phyloP scores from a whole-genome alignment of 2,329 filamentous ascomycete genomes.

The Neonectria ditissima region DNA sequence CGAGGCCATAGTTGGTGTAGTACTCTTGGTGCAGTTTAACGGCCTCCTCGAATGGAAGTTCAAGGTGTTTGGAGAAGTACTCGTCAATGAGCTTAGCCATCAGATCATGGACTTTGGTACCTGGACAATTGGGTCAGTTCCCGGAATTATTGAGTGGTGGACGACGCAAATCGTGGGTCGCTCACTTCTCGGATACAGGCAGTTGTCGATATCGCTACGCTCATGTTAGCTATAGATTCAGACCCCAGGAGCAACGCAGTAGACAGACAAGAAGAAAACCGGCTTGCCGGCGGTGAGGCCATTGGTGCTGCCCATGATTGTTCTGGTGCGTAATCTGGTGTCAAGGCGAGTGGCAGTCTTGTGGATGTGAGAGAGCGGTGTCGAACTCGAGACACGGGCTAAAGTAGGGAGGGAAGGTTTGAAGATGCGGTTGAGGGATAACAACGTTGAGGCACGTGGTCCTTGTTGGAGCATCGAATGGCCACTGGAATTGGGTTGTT shows the following conservation, averaged over 20 bases:
- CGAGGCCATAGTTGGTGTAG: conserved; percentile 96
- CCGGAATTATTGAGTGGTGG: conserved; percentile 4
- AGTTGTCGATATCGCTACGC: conserved; percentile 97
- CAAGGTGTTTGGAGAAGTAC: conserved; percentile 76
- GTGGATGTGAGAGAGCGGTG: conserved; percentile 27
- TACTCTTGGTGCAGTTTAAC: conserved; percentile 88
- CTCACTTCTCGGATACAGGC: conserved; percentile 89
- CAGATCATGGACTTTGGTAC: conserved; percentile 83
- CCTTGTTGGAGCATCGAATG: conserved; percentile 40
- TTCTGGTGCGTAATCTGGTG: conserved; percentile 18
- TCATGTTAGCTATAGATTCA: conserved; percentile 22
- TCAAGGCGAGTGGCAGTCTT: conserved; percentile 26
- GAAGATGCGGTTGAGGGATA: conserved; percentile 34
- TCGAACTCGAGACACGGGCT: conserved; percentile 27
- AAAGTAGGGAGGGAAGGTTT: conserved; percentile 26
- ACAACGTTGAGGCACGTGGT: conserved; percentile 37
- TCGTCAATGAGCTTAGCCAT: conserved; percentile 86
- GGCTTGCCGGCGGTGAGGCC: conserved; percentile 51
- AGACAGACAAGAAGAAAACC: conserved; percentile 58
- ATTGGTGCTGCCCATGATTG: conserved; percentile 51
- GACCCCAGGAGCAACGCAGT: background rate
- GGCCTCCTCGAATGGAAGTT: conserved; percentile 81
- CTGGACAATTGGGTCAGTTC: conserved; percentile 53
- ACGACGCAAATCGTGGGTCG: background rate
- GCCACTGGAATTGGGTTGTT: conserved; percentile 17